These are phyloP conservation scores for Carex littledalei DNA, from an alignment of 176 grass and related monocot genomes.

Conservation along the genomic window DNA sequence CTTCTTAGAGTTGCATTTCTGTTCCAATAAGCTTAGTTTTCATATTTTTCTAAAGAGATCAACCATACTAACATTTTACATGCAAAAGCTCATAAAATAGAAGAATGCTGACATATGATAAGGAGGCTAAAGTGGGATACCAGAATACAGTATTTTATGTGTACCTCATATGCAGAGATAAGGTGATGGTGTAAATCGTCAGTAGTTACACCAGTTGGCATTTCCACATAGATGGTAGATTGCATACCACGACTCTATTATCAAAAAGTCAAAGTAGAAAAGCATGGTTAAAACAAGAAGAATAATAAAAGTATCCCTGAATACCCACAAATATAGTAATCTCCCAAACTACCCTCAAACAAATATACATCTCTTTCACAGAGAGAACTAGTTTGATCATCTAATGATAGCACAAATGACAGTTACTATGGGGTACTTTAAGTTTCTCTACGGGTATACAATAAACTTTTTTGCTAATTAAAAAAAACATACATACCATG, in stretches of 20 bases:
- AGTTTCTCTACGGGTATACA: background rate
- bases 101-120: background rate
- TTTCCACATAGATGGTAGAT: conserved; percentile 86
- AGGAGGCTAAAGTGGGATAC: background rate
- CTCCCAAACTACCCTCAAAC: background rate
- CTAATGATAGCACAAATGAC: background rate
- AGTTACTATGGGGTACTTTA: background rate
- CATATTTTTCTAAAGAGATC: background rate
- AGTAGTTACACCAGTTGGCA: conserved; percentile 61
- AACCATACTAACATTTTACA: background rate
- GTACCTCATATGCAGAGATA: conserved; percentile 74
- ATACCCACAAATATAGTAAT: background rate
- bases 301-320: background rate
- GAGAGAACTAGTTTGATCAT: background rate
- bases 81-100: background rate
- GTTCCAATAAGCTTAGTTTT: background rate
- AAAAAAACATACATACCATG: conserved; percentile 64
- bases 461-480: background rate
- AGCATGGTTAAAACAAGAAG: background rate
- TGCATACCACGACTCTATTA: conserved; percentile 96
- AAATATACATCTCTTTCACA: background rate
- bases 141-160: background rate
- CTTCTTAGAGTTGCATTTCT: background rate
- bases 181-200: conserved; percentile 72
- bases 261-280: background rate